phyloP scores from a whole-genome alignment of 305 asterid species.

The Rubia balearica region DNA sequence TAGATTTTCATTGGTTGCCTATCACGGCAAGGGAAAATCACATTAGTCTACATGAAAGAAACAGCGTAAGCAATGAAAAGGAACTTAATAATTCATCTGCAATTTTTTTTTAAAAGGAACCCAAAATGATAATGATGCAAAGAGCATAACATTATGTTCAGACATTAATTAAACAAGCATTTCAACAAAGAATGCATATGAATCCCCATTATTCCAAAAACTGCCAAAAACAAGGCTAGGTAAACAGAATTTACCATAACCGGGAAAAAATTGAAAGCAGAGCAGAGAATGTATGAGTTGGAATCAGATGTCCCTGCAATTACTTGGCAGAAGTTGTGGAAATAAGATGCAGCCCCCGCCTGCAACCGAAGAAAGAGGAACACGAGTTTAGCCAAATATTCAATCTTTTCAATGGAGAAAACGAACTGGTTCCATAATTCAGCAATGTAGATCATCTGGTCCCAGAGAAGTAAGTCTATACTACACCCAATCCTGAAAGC shows the following conservation, averaged over 20 bases:
- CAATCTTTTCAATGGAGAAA: background rate
- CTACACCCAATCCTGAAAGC: background rate
- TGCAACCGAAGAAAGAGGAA: background rate
- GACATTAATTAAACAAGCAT: no score
- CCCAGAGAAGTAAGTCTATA: no score
- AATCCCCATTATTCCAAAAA: background rate
- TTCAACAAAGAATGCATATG: background rate
- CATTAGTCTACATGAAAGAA: background rate
- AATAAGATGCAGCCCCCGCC: background rate
- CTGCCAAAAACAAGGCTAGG: background rate
- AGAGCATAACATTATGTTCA: no score
- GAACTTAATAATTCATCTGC: background rate
- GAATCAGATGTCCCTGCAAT: no score
- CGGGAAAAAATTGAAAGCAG: background rate
- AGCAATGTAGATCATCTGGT: background rate
- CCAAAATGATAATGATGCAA: no score
- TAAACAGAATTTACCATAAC: background rate
- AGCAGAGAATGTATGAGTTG: background rate
- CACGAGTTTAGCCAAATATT: no score
- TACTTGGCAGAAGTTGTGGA: background rate
- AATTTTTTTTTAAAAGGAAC: background rate
- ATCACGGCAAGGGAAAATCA: background rate
- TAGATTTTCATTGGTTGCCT: slow-evolving; percentile 94
- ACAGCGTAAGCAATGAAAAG: background rate
- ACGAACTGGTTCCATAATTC: background rate